These are phyloP conservation scores for Trifolium repens DNA, from an alignment of 306 rosid genomes.

Conservation along the genomic window DNA sequence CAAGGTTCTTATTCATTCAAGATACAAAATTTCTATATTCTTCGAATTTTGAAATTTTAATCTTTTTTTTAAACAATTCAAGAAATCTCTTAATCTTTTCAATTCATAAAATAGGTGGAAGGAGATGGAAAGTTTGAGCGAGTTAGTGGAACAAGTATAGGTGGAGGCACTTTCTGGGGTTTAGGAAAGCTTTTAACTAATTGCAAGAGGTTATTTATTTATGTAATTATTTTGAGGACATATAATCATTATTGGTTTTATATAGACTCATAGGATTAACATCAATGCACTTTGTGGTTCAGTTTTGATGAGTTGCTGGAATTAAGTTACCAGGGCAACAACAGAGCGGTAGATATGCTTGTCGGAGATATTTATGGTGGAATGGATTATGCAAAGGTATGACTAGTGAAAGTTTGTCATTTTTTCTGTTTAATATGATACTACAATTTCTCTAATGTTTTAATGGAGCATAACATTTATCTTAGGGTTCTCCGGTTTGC, in stretches of 20 bases:
- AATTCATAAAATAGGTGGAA: constrained; percentile 66
- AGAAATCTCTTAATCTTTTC: constrained; percentile 35
- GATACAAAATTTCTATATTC: constrained; percentile 26
- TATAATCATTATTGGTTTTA: constrained; percentile 29
- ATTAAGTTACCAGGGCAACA: constrained; percentile 85
- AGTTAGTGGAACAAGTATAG: constrained; percentile 96
- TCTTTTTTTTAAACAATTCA: constrained; percentile 21
- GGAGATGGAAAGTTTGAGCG: constrained; percentile 89
- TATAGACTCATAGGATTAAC: constrained; percentile 28
- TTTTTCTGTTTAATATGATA: constrained; percentile 29
- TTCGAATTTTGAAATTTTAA: constrained; percentile 39
- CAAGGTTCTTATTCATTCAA: constrained; percentile 62
- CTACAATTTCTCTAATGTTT: constrained; percentile 31
- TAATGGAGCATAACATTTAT: constrained; percentile 22
- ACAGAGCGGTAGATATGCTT: constrained; percentile 92
- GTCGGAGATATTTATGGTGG: constrained; percentile 98
- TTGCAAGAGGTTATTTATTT: constrained; percentile 72
- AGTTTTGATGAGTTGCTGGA: constrained; percentile 97
- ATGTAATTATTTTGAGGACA: background rate
- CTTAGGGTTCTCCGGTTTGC: constrained; percentile 35
- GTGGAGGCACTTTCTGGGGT: constrained; percentile 99
- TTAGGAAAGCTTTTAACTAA: constrained; percentile 90
- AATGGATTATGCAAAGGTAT: constrained; percentile 83
- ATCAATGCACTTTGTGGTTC: constrained; percentile 42
- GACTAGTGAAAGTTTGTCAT: constrained; percentile 31